Evolutionary conservation across 768 basidiomycete species (phyloP), one percentile per base, ranked within the genome.

Genomic region (Lepiota venenata): DNA sequence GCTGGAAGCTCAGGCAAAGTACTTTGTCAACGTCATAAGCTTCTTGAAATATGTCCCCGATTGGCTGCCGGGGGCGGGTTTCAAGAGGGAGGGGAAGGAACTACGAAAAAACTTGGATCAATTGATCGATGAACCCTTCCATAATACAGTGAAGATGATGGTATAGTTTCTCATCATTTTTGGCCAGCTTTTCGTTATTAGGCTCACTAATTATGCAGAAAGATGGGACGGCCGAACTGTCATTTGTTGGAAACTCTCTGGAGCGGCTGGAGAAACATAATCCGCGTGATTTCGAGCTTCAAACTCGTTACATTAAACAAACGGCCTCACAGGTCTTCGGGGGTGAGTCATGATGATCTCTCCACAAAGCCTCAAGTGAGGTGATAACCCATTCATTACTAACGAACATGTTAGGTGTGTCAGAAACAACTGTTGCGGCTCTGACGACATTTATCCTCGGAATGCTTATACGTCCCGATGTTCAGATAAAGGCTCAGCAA

Each of bases 31-130:
- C 35, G 22, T 52, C 4, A n/a, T 59, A 2, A 36, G 49, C 12
- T 41, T 36, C 2, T n/a, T 59, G 27, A 32, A 35, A 21, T 29
- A 51, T 29, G 36, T 56, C 9, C 58, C 58, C 5, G 27, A 45
- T 2, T 59, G 55, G 58, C 22, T 59, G 18, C 58, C 58, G 8
- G 58, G 58, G 1, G 50, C 55, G 2, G 40, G 45, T 2, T 48
- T 56, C 44, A 55, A 59, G 39, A 54, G 14, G 27, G 15, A 16
- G 2, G 52, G 36, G 11, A 38, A 27, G 6, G 18, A 22, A 2
- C 10, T 50, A 14, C 44, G 38, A 9, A 9, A 38, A 4, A 16
- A 22, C 4, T 2, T 37, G 16, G 8, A 37, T 8, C 11, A 22
- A 44, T 27, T 46, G 16, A 36, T 36, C 18, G 50, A 50, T 10